Base-by-base conservation (phyloP, 139 green algal genomes). In the Chlorella vulgaris region DNA sequence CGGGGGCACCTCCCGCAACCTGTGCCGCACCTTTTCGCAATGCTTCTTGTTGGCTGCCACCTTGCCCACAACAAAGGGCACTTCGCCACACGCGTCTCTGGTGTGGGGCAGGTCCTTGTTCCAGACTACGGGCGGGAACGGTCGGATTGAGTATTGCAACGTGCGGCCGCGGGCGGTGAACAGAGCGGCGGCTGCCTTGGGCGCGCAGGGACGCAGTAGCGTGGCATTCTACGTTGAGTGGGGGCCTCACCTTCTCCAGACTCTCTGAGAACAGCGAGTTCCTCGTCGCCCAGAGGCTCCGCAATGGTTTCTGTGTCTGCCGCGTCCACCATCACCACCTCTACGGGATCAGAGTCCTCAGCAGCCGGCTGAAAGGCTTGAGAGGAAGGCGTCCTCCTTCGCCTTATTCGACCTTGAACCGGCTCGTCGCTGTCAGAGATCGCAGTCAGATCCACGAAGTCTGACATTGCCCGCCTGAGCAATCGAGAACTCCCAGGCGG, bases 41-140 rank as follows among this genome's bases (percentile, higher is more conserved):
- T 53, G 38, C 6, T 19, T 15, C 7, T 40, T 26, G 40, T 85
- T 85, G n/a, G 26, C 26, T 19, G 35, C 4, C 1, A 22, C 19
- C 5, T 10, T 21, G 3, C 33, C 24, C 3, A 26, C 38, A 2
- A 4, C 31, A 40, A 85, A 85, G 33, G 68, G 26, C 13, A n/a
- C 2, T 29, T 61, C 36, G 50, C 68, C 65, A 40, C 81, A 85
- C 19, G 69, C 19, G 65, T 76, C 40, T 13, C 81, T 70, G 1
- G 40, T 76, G 38, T 85, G 81, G 2, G 81, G 81, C 29, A 85
- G n/a, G 51, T 36, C 42, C 50, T 43, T 47, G 66, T 83, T 85
- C 81, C 81, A 85, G 7, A 81, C 81, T 78, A 53, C 73, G 38
- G 21, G 47, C 8, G 2, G n/a, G 38, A 28, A 8, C 18, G n/a